Conservation (phyloP, 106 monocot genomes). For the Allium fistulosum region DNA sequence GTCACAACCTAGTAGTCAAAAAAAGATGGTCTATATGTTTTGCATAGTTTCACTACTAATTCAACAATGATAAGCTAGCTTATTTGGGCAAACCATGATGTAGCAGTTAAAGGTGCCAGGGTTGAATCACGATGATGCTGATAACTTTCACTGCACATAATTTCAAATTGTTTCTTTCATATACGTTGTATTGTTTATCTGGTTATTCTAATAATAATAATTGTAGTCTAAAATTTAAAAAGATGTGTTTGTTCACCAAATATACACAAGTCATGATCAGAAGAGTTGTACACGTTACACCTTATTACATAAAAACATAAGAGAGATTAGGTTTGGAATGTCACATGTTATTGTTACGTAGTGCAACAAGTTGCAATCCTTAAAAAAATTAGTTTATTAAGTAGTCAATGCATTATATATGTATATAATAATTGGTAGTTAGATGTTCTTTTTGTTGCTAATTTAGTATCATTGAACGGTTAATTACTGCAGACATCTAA, state of each 20-base stretch:
- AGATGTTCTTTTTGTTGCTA: not conserved
- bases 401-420: not conserved
- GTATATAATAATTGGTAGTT: not conserved
- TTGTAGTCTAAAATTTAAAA: too few species aligned
- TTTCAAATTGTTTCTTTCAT: too few species aligned
- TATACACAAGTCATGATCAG: not conserved
- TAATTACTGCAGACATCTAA: slow-evolving; percentile 38
- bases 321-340: not conserved
- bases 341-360: not conserved
- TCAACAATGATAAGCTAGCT: not conserved
- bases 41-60: not conserved
- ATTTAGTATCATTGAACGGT: not conserved
- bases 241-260: too few species aligned
- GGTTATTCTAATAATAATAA: too few species aligned
- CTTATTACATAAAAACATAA: not conserved
- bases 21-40: not conserved
- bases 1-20: not conserved
- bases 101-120: not conserved
- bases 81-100: not conserved
- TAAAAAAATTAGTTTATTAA: not conserved
- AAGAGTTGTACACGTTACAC: not conserved
- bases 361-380: not conserved
- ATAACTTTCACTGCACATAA: not conserved
- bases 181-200: too few species aligned
- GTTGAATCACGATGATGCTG: not conserved